Evolutionary conservation across 148 eudicot genomes (phyloP), one percentile per base, ranked within the genome.

Genomic region (Amaranthus palmeri): DNA sequence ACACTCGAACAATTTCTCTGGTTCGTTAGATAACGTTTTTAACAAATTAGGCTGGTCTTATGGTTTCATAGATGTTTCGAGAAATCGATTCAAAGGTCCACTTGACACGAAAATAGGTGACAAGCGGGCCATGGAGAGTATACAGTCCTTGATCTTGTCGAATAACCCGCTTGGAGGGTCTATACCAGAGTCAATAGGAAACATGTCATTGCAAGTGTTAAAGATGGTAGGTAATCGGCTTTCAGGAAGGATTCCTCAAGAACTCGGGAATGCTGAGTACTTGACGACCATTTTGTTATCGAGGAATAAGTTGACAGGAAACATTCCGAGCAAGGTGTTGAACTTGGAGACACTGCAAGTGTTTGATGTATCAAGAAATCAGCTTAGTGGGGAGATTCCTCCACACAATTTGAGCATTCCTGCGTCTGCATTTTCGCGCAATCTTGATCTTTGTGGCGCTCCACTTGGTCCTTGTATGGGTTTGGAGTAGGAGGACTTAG

Each of bases 1-100:
- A 52, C 90, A 86, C 71, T 83, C 86, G 4, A 91, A 88, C 78
- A 85, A 74, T 69, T 74, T 91, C 40, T 57, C 86, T 3, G 97
- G 97, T 50, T 8, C 66, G 13, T 2, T 89, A 44, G 78, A 61
- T 2, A 2, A 42, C 0, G 72, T 88, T 7, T 87, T 91, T 42
- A 46, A 64, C 2, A 89, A 82, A 25, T 2, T 54, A 1, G 68
- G 61, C 4, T 90, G 90, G 8, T 68, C 47, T 36, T 92, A 68
- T 67, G 80, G 74, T 69, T 83, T 85, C 41, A 85, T 92, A 12
- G 92, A 92, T 51, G 79, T 89, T 12, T 87, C 95, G 0, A 36
- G 80, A 62, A 92, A 89, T 63, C 59, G 3, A 46, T 89, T 92
- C 72, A 49, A 57, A 0, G 97, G 95, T 13, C 83, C 85, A 10